These are phyloP conservation scores for Schizophyllum amplum DNA, from an alignment of 1,284 basidiomycete species.

Conservation along the genomic window DNA sequence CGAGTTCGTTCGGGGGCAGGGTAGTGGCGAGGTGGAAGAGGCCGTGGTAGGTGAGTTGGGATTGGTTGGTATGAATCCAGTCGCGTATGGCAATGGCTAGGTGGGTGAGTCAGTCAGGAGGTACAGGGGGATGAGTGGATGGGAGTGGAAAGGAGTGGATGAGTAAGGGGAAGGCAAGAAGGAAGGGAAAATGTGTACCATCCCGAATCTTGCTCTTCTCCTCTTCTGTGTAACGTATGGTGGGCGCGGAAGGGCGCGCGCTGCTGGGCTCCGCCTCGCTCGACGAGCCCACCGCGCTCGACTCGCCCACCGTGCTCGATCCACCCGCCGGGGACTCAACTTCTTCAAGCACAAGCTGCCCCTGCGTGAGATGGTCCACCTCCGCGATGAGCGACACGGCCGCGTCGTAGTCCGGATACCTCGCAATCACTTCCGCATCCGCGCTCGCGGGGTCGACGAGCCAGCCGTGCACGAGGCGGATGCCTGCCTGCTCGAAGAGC, in stretches of 20 bases:
- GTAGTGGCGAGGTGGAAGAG: conserved; percentile 60
- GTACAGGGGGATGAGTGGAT: neutral
- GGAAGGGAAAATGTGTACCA: conserved; percentile 34
- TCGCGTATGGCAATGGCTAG: conserved; percentile 59
- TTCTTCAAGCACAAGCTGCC: conserved; percentile 43
- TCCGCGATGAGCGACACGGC: conserved; percentile 69
- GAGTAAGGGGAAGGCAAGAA: neutral
- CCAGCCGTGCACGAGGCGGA: conserved; percentile 86
- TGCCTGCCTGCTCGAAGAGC: conserved; percentile 76
- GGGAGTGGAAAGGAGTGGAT: neutral
- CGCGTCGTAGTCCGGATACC: conserved; percentile 57
- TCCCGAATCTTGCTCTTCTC: conserved; percentile 56
- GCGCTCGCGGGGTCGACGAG: conserved; percentile 70
- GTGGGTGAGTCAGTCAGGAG: neutral
- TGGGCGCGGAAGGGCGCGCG: conserved; percentile 4
- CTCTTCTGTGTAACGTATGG: conserved; percentile 25
- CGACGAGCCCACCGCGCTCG: conserved; percentile 2
- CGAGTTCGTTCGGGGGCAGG: conserved; percentile 47
- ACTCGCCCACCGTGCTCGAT: conserved; percentile 2
- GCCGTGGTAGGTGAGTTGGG: conserved; percentile 83
- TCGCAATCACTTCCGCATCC: conserved; percentile 48
- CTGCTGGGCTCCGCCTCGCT: conserved; percentile 18
- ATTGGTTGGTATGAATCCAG: conserved; percentile 67
- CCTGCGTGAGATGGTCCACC: conserved; percentile 64
- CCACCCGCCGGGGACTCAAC: conserved; percentile 9